phyloP scores from a whole-genome alignment of 139 green algal species.

The Tetraselmis chui region DNA sequence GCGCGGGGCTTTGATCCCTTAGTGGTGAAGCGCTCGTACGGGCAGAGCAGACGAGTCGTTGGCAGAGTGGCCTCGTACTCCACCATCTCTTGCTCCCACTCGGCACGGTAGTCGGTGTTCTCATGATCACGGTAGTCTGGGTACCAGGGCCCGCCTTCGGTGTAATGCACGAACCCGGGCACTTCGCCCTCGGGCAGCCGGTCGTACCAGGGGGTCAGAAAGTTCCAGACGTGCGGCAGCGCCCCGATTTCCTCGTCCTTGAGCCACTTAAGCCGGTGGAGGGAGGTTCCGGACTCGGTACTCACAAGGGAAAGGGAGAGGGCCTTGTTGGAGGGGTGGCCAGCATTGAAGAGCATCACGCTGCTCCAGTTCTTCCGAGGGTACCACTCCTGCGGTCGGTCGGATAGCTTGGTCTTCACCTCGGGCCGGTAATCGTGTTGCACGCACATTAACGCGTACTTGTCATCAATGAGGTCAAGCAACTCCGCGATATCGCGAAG shows the following conservation, averaged over 20 bases:
- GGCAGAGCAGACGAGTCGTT: conserved; percentile 17
- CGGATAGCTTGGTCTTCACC: background rate
- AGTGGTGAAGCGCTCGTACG: conserved; percentile 16
- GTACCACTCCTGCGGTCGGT: conserved; percentile 11
- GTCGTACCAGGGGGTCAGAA: conserved; percentile 25
- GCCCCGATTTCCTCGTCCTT: conserved; percentile 24
- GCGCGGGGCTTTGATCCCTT: conserved; percentile 10
- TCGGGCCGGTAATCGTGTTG: conserved; percentile 15
- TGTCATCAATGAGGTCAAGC: conserved; percentile 25
- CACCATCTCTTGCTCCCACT: conserved; percentile 27
- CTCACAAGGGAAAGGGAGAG: conserved; percentile 20
- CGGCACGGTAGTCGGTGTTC: conserved; percentile 18
- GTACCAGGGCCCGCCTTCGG: conserved; percentile 28
- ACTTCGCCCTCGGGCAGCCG: conserved; percentile 2
- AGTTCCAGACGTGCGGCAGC: conserved; percentile 29
- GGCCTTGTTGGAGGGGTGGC: conserved; percentile 22
- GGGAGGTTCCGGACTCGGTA: conserved; percentile 18
- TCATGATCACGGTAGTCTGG: conserved; percentile 23
- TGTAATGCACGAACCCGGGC: conserved; percentile 31
- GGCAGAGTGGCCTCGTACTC: conserved; percentile 23
- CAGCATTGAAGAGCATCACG: conserved; percentile 34
- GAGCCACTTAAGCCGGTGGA: conserved; percentile 27
- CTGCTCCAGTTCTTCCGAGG: conserved; percentile 35
- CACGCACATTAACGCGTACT: conserved; percentile 28
- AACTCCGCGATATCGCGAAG: conserved; percentile 23